Conservation (phyloP, 2,329 filamentous ascomycete genomes). For the Alternaria gaisen region DNA sequence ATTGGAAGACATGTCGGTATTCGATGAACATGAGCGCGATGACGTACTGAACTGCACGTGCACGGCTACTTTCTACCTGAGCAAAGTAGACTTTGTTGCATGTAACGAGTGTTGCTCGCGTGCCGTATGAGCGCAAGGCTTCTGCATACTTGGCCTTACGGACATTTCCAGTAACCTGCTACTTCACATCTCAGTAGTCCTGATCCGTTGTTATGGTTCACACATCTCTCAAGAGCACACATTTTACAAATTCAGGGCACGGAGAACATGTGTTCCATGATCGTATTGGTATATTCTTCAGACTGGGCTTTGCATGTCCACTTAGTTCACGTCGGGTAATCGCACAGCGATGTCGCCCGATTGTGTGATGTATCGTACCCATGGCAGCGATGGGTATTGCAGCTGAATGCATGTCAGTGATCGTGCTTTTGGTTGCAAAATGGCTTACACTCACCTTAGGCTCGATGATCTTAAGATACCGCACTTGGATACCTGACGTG, state of each 20-base stretch:
- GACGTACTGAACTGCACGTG: not conserved
- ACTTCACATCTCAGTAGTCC: not conserved
- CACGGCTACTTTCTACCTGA: not conserved
- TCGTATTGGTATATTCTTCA: conserved; percentile 8
- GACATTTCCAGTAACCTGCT: not conserved
- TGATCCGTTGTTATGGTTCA: not conserved
- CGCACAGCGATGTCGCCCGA: conserved; percentile 95
- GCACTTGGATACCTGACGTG: conserved; percentile 97
- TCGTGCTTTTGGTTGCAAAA: not conserved
- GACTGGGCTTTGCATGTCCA: not conserved
- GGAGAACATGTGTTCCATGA: not conserved
- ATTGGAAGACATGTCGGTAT: not conserved
- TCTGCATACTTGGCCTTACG: not conserved
- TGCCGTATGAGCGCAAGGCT: not conserved
- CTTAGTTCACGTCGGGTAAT: conserved; percentile 84
- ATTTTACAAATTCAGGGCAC: not conserved
- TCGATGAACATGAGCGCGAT: not conserved
- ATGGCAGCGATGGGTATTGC: conserved; percentile 97
- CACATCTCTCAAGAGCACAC: not conserved
- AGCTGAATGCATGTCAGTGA: conserved; percentile 64
- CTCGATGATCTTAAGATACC: conserved; percentile 98
- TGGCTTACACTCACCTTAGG: conserved; percentile 79
- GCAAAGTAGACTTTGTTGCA: not conserved
- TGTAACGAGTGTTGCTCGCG: not conserved
- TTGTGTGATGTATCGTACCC: conserved; percentile 99